Evolutionary conservation across 2,329 filamentous ascomycete genomes (phyloP).

Genomic region (Blastomyces gilchristii): DNA sequence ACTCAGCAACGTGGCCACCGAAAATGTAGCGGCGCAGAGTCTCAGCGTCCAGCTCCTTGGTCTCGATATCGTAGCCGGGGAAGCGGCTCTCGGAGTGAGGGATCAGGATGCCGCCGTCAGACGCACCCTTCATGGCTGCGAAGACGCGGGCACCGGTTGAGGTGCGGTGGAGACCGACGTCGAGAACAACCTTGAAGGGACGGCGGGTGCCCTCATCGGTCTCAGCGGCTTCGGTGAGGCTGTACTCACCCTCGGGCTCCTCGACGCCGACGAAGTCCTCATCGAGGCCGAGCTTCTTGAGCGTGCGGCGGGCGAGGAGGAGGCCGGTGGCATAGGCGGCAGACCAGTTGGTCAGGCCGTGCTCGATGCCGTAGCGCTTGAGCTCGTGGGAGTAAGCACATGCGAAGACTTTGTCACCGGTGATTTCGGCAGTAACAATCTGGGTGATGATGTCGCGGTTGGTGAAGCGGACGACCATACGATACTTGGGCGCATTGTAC

Average conservation of each 20-base stretch:
- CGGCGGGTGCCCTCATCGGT: slow-evolving; percentile 77
- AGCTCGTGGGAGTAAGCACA: slow-evolving; percentile 96
- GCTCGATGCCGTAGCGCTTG: slow-evolving; percentile 90
- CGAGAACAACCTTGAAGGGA: slow-evolving; percentile 98
- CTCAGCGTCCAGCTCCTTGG: slow-evolving; percentile 95
- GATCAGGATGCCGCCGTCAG: slow-evolving; percentile 91
- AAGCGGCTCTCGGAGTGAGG: slow-evolving; percentile 99
- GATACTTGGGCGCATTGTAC: slow-evolving; percentile 99
- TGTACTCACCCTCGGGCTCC: slow-evolving; percentile 94
- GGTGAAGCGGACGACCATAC: slow-evolving; percentile 97
- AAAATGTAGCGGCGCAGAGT: slow-evolving; percentile 99
- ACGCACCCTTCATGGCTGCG: slow-evolving; percentile 98
- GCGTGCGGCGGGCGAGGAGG: slow-evolving; percentile 87
- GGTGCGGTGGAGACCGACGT: slow-evolving; percentile 93
- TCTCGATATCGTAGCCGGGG: slow-evolving; percentile 95
- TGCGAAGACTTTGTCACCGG: slow-evolving; percentile 92
- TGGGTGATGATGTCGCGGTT: slow-evolving; percentile 99
- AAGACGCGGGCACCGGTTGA: slow-evolving; percentile 98
- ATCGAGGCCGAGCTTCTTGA: slow-evolving; percentile 94
- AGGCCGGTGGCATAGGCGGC: slow-evolving; percentile 95
- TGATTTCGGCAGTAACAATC: slow-evolving; percentile 93
- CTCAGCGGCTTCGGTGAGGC: slow-evolving; percentile 87
- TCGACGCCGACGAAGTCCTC: slow-evolving; percentile 91
- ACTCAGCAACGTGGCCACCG: slow-evolving; percentile 96
- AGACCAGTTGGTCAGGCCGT: slow-evolving; percentile 99